These are phyloP conservation scores for Linnemannia zychae DNA, from an alignment of 192 early-diverging fungal genomes.

Conservation along the genomic window DNA sequence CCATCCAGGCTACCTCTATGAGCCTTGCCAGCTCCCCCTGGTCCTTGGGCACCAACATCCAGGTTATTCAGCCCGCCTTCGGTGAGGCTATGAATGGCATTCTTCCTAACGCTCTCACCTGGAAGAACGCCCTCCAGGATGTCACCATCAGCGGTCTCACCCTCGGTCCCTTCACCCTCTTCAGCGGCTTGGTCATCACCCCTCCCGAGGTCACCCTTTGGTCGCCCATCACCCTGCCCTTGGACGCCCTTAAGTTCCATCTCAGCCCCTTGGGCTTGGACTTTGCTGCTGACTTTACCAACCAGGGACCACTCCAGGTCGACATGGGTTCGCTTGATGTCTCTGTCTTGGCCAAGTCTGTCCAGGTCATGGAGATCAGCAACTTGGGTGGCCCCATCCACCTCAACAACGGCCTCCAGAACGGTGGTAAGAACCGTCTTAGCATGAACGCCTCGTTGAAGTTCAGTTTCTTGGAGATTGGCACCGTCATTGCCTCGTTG, in stretches of 20 bases:
- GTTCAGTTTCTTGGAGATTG: slow-evolving; percentile 35
- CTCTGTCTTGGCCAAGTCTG: slow-evolving; percentile 11
- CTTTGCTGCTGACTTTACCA: slow-evolving; percentile 28
- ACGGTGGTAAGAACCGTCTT: slow-evolving; percentile 33
- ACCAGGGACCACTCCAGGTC: slow-evolving; percentile 38
- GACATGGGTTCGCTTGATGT: slow-evolving; percentile 39
- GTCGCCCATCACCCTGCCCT: slow-evolving; percentile 37
- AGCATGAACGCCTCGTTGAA: slow-evolving; percentile 24
- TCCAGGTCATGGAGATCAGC: slow-evolving; percentile 25
- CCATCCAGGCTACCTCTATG: slow-evolving; percentile 38
- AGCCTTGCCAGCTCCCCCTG: slow-evolving; percentile 32
- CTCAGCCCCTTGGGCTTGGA: slow-evolving; percentile 36
- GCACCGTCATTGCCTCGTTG: slow-evolving; percentile 14
- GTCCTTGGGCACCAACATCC: slow-evolving; percentile 28
- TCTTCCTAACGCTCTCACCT: slow-evolving; percentile 24
- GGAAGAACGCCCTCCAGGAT: slow-evolving; percentile 45
- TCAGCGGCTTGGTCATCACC: slow-evolving; percentile 24
- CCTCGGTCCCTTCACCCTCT: slow-evolving; percentile 27
- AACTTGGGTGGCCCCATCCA: slow-evolving; percentile 36
- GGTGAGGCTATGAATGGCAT: slow-evolving; percentile 29
- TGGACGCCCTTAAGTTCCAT: slow-evolving; percentile 31
- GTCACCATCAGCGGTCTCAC: slow-evolving; percentile 29
- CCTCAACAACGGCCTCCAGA: slow-evolving; percentile 35
- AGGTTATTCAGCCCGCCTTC: slow-evolving; percentile 17
- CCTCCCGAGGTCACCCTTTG: slow-evolving; percentile 34